Evolutionary conservation across 352 stramenopile genomes (phyloP), one percentile per base, ranked within the genome.

Genomic region (Elongisporangium anandrum): DNA sequence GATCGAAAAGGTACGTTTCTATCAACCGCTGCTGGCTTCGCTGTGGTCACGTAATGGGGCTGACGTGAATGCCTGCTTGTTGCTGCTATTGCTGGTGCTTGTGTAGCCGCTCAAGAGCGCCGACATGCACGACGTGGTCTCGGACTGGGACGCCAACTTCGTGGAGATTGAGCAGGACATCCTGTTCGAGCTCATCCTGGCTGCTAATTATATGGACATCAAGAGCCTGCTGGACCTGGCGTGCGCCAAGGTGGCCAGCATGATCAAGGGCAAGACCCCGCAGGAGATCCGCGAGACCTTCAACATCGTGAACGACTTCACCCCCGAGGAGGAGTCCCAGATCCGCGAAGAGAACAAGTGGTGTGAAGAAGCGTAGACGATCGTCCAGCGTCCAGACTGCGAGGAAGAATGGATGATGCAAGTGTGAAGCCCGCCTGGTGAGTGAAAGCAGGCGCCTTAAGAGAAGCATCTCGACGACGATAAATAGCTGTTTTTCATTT

Each of bases 221-320:
- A 99, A 99, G 81, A 92, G 84, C 56, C 70, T 97, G 57, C 72
- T 98, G 86, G 85, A 99, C 64, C 64, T 95, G 52, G 77, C 83
- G 45, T 93, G 85, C 60, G 87, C 85, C 23, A 99, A 98, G 82
- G 94, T 95, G 17, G 95, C 66, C n/a, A 94, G 81, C 55, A 95
- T 96, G 82, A 96, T 96, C 72, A 98, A 96, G 77, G 90, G 90
- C 63, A 99, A 99, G 85, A 99, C 95, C 12, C 96, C 98, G 4
- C 97, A 99, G 77, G 97, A 99, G 78, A 99, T 99, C 77, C 90
- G 98, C 49, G 89, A 98, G 67, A 99, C 95, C 26, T 99, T 99
- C 81, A 99, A 99, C 85, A 99, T 99, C 73, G 92, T 97, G 39
- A 99, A 99, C 81, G 97, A 99, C 81, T 99, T 99, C 69, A 99